Conservation (phyloP, 352 stramenopile genomes). For the Globisporangium abappressorium region DNA sequence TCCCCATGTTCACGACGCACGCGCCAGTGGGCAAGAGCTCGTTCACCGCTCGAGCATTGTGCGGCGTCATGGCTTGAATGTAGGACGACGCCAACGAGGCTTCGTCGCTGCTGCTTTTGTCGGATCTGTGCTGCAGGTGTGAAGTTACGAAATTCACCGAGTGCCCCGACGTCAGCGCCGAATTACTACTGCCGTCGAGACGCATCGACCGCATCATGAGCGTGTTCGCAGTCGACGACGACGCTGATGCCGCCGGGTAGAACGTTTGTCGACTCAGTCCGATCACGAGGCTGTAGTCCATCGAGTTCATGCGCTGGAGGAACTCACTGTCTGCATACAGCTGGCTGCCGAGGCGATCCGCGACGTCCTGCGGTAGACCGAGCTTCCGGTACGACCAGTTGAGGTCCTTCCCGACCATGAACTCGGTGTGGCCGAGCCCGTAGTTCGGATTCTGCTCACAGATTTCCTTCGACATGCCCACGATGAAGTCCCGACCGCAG, state of each 20-base stretch:
- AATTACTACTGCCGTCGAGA: constrained; percentile 13
- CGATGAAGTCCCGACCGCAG: constrained; percentile 83
- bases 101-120: constrained; percentile 35
- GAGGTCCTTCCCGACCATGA: constrained; percentile 84
- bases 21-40: constrained; percentile 59
- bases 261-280: constrained; percentile 75
- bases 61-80: constrained; percentile 53
- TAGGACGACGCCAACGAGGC: constrained; percentile 29
- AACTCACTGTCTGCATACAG: constrained; percentile 92
- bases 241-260: constrained; percentile 31
- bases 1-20: constrained; percentile 93
- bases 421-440: constrained; percentile 67
- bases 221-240: constrained; percentile 27
- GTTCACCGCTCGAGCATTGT: constrained; percentile 24
- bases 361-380: constrained; percentile 64
- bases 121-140: background rate
- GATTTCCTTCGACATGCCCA: constrained; percentile 79
- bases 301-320: constrained; percentile 93
- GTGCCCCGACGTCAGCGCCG: background rate
- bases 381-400: constrained; percentile 84
- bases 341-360: constrained; percentile 76
- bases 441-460: constrained; percentile 64
- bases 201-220: constrained; percentile 24
- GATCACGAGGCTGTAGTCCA: constrained; percentile 97
- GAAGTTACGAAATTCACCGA: background rate